These are phyloP conservation scores for Asterophora lycoperdoides DNA, from an alignment of 768 basidiomycete species.

Conservation along the genomic window DNA sequence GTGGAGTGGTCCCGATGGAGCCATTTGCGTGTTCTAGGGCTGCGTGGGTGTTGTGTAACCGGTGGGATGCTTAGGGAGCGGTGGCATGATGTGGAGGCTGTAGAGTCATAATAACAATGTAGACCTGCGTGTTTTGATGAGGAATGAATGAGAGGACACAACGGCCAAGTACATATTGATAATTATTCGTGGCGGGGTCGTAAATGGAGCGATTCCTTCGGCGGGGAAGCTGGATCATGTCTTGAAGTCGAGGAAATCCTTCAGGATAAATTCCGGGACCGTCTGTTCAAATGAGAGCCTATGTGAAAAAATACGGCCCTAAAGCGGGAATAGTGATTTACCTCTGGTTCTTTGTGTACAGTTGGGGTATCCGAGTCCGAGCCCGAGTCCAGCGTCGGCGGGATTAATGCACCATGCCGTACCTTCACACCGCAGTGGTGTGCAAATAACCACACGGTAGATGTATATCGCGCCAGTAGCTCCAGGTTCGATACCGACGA, in stretches of 20 bases:
- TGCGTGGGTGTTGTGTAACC: conserved; percentile 50
- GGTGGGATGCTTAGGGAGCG: conserved; percentile 44
- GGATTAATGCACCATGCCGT: conserved; percentile 45
- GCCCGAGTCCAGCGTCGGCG: conserved; percentile 29
- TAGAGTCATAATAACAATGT: conserved; percentile 27
- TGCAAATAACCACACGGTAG: conserved; percentile 55
- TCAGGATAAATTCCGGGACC: conserved; percentile 53
- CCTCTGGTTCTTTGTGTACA: conserved; percentile 35
- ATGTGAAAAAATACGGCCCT: conserved; percentile 1
- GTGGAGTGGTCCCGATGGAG: conserved; percentile 58
- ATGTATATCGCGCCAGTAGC: conserved; percentile 59
- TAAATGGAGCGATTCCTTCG: neutral
- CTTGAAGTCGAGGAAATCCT: conserved; percentile 46
- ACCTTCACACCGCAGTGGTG: conserved; percentile 46
- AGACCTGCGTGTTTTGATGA: neutral
- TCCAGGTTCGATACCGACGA: conserved; percentile 60
- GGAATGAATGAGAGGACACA: neutral
- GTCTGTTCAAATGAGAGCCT: conserved; percentile 30
- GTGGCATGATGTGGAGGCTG: conserved; percentile 59
- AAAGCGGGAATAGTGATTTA: conserved; percentile 14
- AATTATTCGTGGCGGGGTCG: neutral
- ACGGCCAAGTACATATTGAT: neutral
- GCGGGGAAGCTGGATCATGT: conserved; percentile 25
- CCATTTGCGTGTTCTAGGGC: conserved; percentile 48
- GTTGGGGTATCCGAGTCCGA: conserved; percentile 16